Base-by-base conservation (phyloP, 1,139 yeast genomes). In the Meyerozyma smithsonii region DNA sequence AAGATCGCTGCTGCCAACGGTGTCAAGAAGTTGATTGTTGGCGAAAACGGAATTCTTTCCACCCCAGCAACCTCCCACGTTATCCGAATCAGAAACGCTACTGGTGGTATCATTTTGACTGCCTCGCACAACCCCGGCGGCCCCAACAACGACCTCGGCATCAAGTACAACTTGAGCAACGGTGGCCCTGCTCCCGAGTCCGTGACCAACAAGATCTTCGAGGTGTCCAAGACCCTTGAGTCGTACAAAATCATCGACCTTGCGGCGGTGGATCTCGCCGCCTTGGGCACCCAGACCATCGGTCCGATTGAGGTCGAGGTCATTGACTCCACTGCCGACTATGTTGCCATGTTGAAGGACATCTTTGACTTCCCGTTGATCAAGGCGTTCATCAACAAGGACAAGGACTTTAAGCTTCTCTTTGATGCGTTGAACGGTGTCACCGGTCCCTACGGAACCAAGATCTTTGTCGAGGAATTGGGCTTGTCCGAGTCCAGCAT, bases 121-220 rank as follows among this genome's bases (percentile, higher is more conserved):
- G 98, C 98, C 4, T 85, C 96, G 26, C 98, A 92, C 65, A 92
- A 92, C 64, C 98, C 98, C n/a, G 98, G 98, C 60, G 97, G 97
- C 5, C 97, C 97, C 44, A 66, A 74, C 28, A 81, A 87, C 47
- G 98, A 92, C 59, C 77, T 90, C 62, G 98, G 98, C 43, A 92
- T 92, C 70, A 92, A 92, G 70, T 92, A 92, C 72, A 92, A 92
- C 64, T 72, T 94, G 63, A 79, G 87, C 47, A 90, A 92, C 57
- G 98, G 98, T 48, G 98, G 97, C 2, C 98, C 98, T 32, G 98
- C 98, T n/a, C 98, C 98, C 4, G 98, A 92, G 62, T 69, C 84
- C 15, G 94, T 92, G 46, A 92, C 98, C 20, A 77, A 94, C 66
- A 78, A 81, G 62, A 92, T 92, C 56, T 92, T 67, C 65, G 92